phyloP scores from a whole-genome alignment of 345 rosid genomes.

The Microthlaspi erraticum region DNA sequence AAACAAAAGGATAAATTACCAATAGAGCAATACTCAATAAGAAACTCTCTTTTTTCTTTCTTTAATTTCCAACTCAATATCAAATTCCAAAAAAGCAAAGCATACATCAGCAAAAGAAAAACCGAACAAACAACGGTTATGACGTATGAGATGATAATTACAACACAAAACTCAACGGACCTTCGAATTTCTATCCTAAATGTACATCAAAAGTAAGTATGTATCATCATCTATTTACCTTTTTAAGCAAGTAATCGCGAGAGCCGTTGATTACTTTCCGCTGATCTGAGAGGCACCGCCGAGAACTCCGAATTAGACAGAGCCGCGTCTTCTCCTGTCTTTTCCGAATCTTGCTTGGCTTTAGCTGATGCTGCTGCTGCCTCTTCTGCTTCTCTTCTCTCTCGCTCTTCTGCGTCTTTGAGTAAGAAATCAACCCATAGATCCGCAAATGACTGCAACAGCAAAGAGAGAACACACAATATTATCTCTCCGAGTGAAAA shows the following conservation, averaged over 20 bases:
- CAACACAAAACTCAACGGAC: conserved; percentile 11
- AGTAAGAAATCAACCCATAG: conserved; percentile 98
- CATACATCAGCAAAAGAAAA: conserved; percentile 2
- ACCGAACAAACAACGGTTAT: background rate
- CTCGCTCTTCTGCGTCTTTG: conserved; percentile 82
- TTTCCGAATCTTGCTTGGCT: conserved; percentile 43
- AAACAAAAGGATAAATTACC: background rate
- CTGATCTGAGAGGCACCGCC: conserved; percentile 69
- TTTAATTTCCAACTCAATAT: background rate
- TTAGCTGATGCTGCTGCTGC: conserved; percentile 40
- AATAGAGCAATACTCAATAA: too few relatives aligned
- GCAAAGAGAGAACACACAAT: background rate
- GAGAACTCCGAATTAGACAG: conserved; percentile 73
- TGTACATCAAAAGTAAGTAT: conserved; percentile 7
- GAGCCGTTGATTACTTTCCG: conserved; percentile 53
- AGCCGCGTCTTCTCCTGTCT: conserved; percentile 51
- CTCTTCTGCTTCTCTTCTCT: conserved; percentile 62
- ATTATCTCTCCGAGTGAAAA: conserved; percentile 22
- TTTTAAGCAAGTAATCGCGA: conserved; percentile 49
- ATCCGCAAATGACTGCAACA: conserved; percentile 82
- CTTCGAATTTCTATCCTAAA: background rate
- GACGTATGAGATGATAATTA: conserved; percentile 30
- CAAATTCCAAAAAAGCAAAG: background rate
- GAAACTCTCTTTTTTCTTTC: background rate
- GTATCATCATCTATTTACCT: conserved; percentile 27